A percentile compares a stretch with the other conserved stretches of the same genome.
Evolutionary conservation across 2,329 filamentous ascomycete genomes (phyloP).

Genomic region (Phialophora macrospora): DNA sequence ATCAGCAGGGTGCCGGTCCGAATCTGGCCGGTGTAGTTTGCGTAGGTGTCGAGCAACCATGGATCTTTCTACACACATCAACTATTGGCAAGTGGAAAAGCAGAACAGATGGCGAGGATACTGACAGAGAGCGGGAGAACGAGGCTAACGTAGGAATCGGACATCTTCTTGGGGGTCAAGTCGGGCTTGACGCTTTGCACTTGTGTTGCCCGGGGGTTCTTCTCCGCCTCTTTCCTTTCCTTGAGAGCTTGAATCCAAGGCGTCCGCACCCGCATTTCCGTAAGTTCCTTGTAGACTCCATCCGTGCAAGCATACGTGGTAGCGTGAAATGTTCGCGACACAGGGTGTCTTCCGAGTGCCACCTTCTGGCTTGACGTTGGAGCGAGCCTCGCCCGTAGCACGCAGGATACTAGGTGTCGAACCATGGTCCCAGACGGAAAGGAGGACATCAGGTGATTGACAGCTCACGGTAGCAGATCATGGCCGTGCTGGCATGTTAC

Average conservation of each 20-base stretch:
- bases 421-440: conserved; percentile 14
- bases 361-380: neutral
- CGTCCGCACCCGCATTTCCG: conserved; percentile 65
- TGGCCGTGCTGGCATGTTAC: neutral
- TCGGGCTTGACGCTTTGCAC: conserved; percentile 55
- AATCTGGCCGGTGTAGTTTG: conserved; percentile 76
- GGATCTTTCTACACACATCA: conserved; percentile 72
- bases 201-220: conserved; percentile 35
- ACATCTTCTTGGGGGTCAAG: conserved; percentile 70
- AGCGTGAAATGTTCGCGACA: conserved; percentile 26
- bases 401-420: conserved; percentile 6
- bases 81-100: conserved; percentile 15
- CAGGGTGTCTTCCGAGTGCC: neutral
- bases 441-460: neutral
- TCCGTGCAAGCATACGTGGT: conserved; percentile 49
- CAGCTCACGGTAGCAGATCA: neutral
- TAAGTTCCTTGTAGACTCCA: conserved; percentile 65
- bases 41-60: conserved; percentile 77
- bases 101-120: conserved; percentile 11
- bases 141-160: conserved; percentile 71
- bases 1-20: conserved; percentile 74
- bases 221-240: conserved; percentile 54
- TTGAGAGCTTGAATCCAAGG: conserved; percentile 71
- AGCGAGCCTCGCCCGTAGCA: conserved; percentile 12
- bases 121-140: conserved; percentile 47